Evolutionary conservation across 2,329 filamentous ascomycete genomes (phyloP).

Genomic region (Diaporthe capsici): DNA sequence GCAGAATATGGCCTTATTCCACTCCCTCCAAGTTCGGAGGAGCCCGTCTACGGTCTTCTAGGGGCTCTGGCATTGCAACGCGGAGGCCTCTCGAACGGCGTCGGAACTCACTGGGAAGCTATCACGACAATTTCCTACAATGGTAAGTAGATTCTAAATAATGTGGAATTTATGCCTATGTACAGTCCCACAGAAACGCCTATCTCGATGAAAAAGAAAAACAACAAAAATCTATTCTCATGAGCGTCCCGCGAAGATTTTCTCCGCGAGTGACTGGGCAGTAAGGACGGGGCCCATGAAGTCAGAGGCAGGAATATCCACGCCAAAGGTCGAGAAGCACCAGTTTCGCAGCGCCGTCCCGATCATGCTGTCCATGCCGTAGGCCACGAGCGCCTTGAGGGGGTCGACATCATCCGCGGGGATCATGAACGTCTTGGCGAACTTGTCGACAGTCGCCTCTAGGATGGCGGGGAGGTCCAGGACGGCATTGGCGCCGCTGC

Average conservation of each 20-base stretch:
- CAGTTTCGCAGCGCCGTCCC: conserved; percentile 56
- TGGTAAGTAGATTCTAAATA: background rate
- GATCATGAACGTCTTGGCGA: conserved; percentile 46
- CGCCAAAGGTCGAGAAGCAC: conserved; percentile 51
- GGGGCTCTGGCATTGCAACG: too few species aligned
- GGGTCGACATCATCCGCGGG: conserved; percentile 47
- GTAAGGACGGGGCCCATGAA: background rate
- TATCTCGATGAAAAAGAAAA: background rate
- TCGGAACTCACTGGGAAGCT: background rate
- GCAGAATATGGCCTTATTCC: too few species aligned
- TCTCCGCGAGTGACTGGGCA: background rate
- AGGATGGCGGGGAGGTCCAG: background rate
- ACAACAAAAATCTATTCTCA: background rate
- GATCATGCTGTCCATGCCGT: conserved; percentile 58
- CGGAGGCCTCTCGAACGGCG: too few species aligned
- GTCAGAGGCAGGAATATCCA: conserved; percentile 53
- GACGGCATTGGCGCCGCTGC: background rate
- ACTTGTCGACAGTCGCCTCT: background rate
- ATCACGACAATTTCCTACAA: background rate
- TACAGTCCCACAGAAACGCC: background rate
- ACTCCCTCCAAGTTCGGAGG: too few species aligned
- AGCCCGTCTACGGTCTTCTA: too few species aligned
- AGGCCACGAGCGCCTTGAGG: conserved; percentile 48
- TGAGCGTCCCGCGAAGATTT: background rate
- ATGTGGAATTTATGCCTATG: background rate